Base-by-base conservation (phyloP, 208 protist genomes). In the Kentomonas sorsogonicus region DNA sequence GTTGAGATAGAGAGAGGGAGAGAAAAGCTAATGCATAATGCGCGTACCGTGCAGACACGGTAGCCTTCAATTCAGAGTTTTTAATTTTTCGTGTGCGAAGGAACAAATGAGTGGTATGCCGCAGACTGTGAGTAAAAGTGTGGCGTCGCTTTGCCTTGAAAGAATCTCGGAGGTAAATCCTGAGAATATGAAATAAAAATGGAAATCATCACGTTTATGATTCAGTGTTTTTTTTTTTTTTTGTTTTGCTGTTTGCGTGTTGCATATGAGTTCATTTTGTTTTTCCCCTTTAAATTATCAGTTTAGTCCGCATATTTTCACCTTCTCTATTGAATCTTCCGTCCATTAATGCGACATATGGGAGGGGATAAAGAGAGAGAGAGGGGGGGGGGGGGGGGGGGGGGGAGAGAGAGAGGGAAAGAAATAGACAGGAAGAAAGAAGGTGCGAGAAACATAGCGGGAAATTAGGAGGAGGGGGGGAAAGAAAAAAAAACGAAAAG, bases 1-100 rank as follows among this genome's bases (percentile, higher is more conserved):
- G 53, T 16, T 57, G n/a, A 20, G 52, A 58, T 7, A 54, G 33
- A 60, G 39, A 64, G 30, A 60, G 39, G 33, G 53, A 47, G 36
- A 51, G 15, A 50, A 20, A 50, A 45, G 50, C 20, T 22, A 45
- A 43, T 41, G 13, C n/a, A 53, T 53, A 38, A 54, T 55, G 31
- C 46, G n/a, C n/a, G n/a, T 5, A 46, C 2, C 13, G 1, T 44
- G 38, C 15, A 41, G 16, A 45, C 20, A 43, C 11, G 26, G 30
- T 44, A 6, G 43, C 22, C 0, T 25, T 11, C 9, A 31, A 27
- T 29, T 18, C 7, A 4, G 25, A 25, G 23, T 50, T 3, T 15
- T 5, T 11, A 36, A 5, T 36, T 36, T 11, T 36, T 11, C 33
- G 33, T 36, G 7, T 36, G 5, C 33, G 7, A 15, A 5, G 7